Conservation (phyloP, 108 stramenopile species). For the Fistulifera pelliculosa region DNA sequence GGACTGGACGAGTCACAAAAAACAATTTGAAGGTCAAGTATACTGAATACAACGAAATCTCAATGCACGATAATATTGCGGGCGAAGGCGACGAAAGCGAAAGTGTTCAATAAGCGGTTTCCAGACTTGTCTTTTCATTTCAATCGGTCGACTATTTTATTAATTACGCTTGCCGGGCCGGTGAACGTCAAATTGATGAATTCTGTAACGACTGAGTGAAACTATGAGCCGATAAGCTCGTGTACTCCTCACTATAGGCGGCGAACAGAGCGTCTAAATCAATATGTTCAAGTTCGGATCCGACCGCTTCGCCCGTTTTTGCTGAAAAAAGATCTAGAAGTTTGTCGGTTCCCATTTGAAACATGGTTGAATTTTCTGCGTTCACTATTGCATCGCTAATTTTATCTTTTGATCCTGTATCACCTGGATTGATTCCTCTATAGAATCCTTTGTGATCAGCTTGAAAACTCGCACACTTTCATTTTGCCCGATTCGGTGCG, state of each 20-base stretch:
- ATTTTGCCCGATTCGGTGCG: constrained; percentile 75
- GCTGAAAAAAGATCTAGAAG: constrained; percentile 71
- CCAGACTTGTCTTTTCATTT: too few species aligned
- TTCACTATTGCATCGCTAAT: constrained; percentile 77
- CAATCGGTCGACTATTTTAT: too few species aligned
- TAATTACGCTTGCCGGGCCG: too few species aligned
- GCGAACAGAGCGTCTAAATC: constrained; percentile 21
- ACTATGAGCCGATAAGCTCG: constrained; percentile 17
- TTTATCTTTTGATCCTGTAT: constrained; percentile 60
- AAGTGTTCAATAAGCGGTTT: too few species aligned
- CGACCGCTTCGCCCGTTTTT: constrained; percentile 1
- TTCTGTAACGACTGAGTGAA: constrained; percentile 5
- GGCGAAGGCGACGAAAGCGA: too few species aligned
- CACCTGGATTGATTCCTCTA: constrained; percentile 89
- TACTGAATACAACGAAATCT: too few species aligned
- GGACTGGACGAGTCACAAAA: too few species aligned
- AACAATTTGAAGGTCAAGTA: too few species aligned
- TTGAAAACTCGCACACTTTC: constrained; percentile 86
- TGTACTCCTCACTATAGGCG: constrained; percentile 31
- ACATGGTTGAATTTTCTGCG: constrained; percentile 80
- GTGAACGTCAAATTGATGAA: too few species aligned
- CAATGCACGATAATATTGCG: too few species aligned
- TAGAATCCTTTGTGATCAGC: constrained; percentile 75
- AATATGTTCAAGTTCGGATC: background rate
- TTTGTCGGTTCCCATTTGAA: constrained; percentile 82